Conservation (phyloP, 345 rosid genomes). For the Chamaenerion angustifolium region DNA sequence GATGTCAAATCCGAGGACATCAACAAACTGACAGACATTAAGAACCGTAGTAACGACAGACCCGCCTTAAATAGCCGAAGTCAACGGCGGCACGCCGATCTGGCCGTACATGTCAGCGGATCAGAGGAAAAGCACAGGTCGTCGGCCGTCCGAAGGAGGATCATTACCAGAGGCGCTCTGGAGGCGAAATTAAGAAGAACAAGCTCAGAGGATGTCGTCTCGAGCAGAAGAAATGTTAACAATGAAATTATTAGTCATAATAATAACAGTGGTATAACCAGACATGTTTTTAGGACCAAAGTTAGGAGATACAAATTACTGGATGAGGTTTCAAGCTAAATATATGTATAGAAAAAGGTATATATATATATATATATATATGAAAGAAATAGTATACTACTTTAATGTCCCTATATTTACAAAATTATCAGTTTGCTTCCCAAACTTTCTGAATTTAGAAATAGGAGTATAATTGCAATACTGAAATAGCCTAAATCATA, state of each 20-base stretch:
- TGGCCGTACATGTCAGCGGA: neutral
- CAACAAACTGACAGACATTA: constrained; percentile 3
- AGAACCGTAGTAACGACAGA: neutral
- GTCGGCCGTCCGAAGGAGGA: constrained; percentile 23
- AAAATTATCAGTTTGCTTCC: too few relatives aligned
- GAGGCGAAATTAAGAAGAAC: constrained; percentile 28
- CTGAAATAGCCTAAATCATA: too few relatives aligned
- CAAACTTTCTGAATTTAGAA: too few relatives aligned
- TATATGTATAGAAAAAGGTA: too few relatives aligned
- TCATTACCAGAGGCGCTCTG: constrained; percentile 29
- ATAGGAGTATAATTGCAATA: too few relatives aligned
- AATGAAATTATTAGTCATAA: neutral
- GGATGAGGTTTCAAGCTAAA: constrained; percentile 60
- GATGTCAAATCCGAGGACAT: constrained; percentile 11
- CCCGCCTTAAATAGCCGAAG: too few relatives aligned
- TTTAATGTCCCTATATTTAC: too few relatives aligned
- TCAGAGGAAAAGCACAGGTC: constrained; percentile 17
- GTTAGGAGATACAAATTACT: constrained; percentile 55
- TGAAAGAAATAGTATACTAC: too few relatives aligned
- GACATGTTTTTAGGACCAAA: constrained; percentile 28
- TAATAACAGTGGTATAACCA: constrained; percentile 6
- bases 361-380: too few relatives aligned
- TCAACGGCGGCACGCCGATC: neutral
- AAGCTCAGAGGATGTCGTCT: constrained; percentile 21
- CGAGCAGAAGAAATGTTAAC: neutral